These are phyloP conservation scores for Aspergillus bombycis DNA, from an alignment of 2,329 filamentous ascomycete species.

Conservation along the genomic window DNA sequence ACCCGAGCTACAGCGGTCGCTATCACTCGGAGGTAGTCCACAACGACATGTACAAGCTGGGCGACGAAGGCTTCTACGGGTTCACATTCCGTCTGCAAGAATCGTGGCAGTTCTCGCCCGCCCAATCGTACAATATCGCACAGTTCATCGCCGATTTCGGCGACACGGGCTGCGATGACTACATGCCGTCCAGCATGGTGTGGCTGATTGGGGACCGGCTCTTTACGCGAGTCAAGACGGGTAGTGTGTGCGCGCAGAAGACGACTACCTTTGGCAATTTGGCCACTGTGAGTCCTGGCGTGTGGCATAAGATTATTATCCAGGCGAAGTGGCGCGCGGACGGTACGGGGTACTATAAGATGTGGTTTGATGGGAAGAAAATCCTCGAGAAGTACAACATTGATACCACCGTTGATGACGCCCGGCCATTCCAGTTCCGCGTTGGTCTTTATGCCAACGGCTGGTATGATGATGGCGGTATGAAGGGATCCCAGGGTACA, in stretches of 20 bases:
- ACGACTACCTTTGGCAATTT: not conserved
- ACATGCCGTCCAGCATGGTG: not conserved
- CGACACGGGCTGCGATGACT: not conserved
- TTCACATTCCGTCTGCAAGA: not conserved
- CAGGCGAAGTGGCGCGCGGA: not conserved
- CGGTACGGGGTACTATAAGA: not conserved
- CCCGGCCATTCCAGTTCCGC: not conserved
- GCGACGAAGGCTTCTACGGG: not conserved
- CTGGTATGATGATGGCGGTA: constrained; percentile 50
- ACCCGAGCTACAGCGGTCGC: not conserved
- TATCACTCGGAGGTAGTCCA: not conserved
- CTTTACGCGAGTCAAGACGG: not conserved
- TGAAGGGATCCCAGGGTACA: constrained; percentile 46
- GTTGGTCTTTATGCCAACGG: constrained; percentile 56
- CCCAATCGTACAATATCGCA: not conserved
- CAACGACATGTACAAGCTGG: not conserved
- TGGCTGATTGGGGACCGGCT: not conserved
- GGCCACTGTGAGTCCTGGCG: not conserved
- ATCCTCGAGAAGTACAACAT: not conserved
- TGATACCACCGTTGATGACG: not conserved
- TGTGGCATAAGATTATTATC: not conserved
- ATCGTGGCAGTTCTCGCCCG: not conserved
- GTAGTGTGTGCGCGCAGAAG: not conserved
- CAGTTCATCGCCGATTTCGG: not conserved
- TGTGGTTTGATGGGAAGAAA: not conserved